Base-by-base conservation (phyloP, 1,139 yeast species). In the Candida tropicalis region DNA sequence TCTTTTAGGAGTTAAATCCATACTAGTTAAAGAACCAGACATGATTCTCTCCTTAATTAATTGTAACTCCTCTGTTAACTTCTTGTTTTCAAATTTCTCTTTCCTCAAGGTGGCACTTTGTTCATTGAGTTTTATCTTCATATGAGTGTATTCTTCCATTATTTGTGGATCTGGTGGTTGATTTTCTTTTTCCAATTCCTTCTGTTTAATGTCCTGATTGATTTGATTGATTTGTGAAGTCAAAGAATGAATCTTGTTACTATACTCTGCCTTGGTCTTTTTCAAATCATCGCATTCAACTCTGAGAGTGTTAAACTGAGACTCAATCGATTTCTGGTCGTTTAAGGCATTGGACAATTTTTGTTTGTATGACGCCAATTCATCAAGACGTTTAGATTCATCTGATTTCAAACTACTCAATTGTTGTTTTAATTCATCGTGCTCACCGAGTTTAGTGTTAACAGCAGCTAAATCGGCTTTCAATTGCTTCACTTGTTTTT, bases 61-160 rank as follows among this genome's bases (percentile, higher is more conserved):
- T 26, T 74, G 70, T 42, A 84, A 54, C 47, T 84, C 88, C 40
- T 84, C 82, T n/a, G 68, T 62, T 34, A 84, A 58, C 50, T 77
- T 76, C 57, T 62, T 65, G 48, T 79, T 81, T 48, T 80, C 85
- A 40, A 79, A 77, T 41, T 70, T 68, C 49, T 80, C 83, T 39
- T 70, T 75, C 35, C 81, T 69, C 39, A 80, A 56, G 5, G 65
- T 59, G 6, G 82, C 83, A 45, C 73, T 70, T 33, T 69, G 73
- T 46, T 81, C 84, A 48, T 79, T 77, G 32, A 81, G 59, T 48
- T 77, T 76, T 17, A 79, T 58, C 49, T 77, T 80, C 55, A 81
- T 64, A 35, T 63, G 66, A 8, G 79, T 74, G 55, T 71, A 79
- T 33, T 77, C 82, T 41, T 66, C 71, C 45, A 73, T 58, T 35